phyloP scores from a whole-genome alignment of 2,329 filamentous ascomycete species.

The Lasiodiplodia theobromae region DNA sequence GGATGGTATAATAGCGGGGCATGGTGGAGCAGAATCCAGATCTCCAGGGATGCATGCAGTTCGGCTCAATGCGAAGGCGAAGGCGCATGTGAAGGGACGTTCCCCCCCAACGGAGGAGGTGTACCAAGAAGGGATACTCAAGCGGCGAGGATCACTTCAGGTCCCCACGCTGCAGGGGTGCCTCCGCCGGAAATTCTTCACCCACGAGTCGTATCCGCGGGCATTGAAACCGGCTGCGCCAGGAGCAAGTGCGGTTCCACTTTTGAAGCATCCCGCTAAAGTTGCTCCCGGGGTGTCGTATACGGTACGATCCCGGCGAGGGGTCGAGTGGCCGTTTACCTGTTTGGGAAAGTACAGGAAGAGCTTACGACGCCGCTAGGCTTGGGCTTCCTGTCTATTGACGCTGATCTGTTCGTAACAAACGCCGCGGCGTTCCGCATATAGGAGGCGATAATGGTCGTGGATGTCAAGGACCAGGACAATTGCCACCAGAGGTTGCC shows the following conservation, averaged over 20 bases:
- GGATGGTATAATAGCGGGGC: neutral
- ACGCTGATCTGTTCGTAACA: neutral
- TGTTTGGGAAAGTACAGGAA: neutral
- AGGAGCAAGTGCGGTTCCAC: neutral
- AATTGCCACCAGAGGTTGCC: neutral
- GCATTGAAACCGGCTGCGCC: slow-evolving; percentile 2
- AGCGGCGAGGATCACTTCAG: slow-evolving; percentile 1
- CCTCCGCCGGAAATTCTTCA: neutral
- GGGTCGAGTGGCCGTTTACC: neutral
- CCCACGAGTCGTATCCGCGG: neutral
- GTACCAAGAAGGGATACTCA: neutral
- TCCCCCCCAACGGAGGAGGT: neutral
- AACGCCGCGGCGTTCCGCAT: neutral
- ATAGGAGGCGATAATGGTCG: neutral
- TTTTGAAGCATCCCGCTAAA: neutral
- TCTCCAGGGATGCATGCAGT: slow-evolving; percentile 11
- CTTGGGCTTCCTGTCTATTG: neutral
- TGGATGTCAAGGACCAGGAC: neutral
- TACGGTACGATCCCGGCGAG: neutral
- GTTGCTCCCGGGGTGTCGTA: neutral
- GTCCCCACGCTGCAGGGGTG: neutral
- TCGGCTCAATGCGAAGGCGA: slow-evolving; percentile 4
- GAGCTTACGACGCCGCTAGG: neutral
- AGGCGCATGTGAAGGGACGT: slow-evolving; percentile 7
- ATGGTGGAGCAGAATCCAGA: slow-evolving; percentile 2